phyloP scores from a whole-genome alignment of 179 eudicot genomes.

The Dionaea muscipula region DNA sequence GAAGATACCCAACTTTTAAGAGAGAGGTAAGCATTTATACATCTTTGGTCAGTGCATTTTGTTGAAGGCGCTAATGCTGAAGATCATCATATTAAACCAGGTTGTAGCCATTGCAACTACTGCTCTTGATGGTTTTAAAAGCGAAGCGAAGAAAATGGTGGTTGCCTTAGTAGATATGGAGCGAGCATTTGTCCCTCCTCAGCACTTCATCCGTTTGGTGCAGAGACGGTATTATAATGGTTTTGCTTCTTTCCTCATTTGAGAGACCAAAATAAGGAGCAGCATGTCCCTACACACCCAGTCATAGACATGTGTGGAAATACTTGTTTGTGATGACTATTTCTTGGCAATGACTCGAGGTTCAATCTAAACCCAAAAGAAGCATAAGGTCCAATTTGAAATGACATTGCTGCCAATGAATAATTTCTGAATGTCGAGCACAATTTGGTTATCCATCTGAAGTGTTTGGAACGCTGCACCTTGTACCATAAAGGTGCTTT shows the following conservation, averaged over 20 bases:
- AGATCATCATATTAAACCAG: conserved; percentile 26
- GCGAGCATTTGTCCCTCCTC: conserved; percentile 99
- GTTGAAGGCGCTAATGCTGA: background rate
- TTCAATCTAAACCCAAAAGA: too few relatives aligned
- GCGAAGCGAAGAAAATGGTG: conserved; percentile 91
- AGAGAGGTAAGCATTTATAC: conserved; percentile 55
- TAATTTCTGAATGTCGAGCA: too few relatives aligned
- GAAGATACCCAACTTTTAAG: conserved; percentile 96
- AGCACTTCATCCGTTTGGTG: conserved; percentile 96
- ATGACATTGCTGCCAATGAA: too few relatives aligned
- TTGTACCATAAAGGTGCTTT: too few relatives aligned
- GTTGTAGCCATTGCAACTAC: conserved; percentile 79
- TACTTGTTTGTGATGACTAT: too few relatives aligned
- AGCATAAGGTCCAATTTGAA: too few relatives aligned
- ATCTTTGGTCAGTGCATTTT: background rate
- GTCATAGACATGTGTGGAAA: too few relatives aligned
- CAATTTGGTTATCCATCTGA: too few relatives aligned
- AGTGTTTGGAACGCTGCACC: too few relatives aligned
- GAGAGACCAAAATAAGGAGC: background rate
- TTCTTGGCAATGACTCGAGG: too few relatives aligned
- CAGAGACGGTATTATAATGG: conserved; percentile 71
- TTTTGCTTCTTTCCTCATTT: background rate
- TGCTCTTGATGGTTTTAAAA: conserved; percentile 84
- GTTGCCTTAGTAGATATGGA: conserved; percentile 99
- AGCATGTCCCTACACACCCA: background rate